These are phyloP conservation scores for Crithidia sp. DNA, from an alignment of 208 protist genomes.

Conservation along the genomic window DNA sequence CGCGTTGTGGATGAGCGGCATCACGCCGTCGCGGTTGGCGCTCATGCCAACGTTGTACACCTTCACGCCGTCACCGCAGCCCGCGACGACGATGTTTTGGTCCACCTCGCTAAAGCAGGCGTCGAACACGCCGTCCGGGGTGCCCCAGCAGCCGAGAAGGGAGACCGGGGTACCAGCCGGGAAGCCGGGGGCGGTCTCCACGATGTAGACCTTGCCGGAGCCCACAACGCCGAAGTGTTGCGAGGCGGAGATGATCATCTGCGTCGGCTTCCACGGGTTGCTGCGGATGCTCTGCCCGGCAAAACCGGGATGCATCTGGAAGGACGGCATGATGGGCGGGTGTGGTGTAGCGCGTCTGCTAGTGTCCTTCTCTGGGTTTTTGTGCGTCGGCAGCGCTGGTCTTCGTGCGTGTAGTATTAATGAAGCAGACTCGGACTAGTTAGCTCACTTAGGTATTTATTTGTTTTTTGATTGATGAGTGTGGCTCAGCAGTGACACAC, in stretches of 20 bases:
- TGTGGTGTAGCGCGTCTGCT: background rate
- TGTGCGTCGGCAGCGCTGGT: background rate
- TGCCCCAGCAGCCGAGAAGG: constrained; percentile 84
- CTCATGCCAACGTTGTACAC: constrained; percentile 81
- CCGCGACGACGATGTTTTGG: constrained; percentile 77
- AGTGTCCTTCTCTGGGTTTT: background rate
- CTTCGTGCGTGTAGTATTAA: background rate
- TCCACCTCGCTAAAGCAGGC: constrained; percentile 86
- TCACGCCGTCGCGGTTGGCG: constrained; percentile 76
- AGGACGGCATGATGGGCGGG: constrained; percentile 75
- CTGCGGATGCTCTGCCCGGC: constrained; percentile 78
- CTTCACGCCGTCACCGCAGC: constrained; percentile 89
- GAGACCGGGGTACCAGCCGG: constrained; percentile 53
- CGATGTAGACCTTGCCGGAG: constrained; percentile 89
- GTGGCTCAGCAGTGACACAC: too few species aligned
- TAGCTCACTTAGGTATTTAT: background rate
- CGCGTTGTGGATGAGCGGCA: constrained; percentile 73
- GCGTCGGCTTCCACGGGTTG: constrained; percentile 85
- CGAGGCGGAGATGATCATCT: constrained; percentile 74
- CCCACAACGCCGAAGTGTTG: constrained; percentile 90
- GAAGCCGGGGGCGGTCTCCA: constrained; percentile 69
- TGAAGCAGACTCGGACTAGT: too few species aligned
- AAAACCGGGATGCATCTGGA: constrained; percentile 87
- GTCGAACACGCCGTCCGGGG: constrained; percentile 85
- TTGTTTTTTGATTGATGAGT: background rate